Percentiles rank a stretch among this genome's conserved stretches.
phyloP scores from a whole-genome alignment of 1,139 yeast genomes.

The Petasospora fabianii region DNA sequence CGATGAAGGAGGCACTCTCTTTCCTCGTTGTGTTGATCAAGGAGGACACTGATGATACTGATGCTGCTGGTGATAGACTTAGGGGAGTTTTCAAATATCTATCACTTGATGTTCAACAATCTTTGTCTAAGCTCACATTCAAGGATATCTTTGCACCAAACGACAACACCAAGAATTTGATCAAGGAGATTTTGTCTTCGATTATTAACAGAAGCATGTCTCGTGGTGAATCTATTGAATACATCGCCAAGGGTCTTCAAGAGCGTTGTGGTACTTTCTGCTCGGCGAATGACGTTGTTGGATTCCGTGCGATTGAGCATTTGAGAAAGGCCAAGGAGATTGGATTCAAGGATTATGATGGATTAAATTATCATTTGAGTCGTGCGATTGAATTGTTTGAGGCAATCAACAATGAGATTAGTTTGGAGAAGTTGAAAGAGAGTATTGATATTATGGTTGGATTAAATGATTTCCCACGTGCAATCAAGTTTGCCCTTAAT shows the following conservation, averaged over 20 bases:
- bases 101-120: slow-evolving; percentile 61
- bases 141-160: slow-evolving; percentile 74
- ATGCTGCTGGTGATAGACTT: slow-evolving; percentile 34
- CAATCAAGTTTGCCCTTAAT: slow-evolving; percentile 76
- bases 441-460: slow-evolving; percentile 76
- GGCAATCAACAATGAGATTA: slow-evolving; percentile 73
- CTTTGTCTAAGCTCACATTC: slow-evolving; percentile 63
- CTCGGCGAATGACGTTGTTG: slow-evolving; percentile 87
- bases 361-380: slow-evolving; percentile 63
- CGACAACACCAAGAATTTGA: slow-evolving; percentile 56
- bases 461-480: slow-evolving; percentile 77
- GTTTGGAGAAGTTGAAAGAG: slow-evolving; percentile 76
- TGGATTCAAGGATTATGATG: slow-evolving; percentile 65
- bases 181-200: slow-evolving; percentile 84
- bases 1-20: slow-evolving; percentile 86
- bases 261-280: slow-evolving; percentile 95
- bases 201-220: slow-evolving; percentile 84
- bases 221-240: slow-evolving; percentile 91
- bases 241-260: slow-evolving; percentile 82
- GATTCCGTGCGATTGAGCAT: slow-evolving; percentile 91
- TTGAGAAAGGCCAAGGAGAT: slow-evolving; percentile 80
- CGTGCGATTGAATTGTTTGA: slow-evolving; percentile 76
- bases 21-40: slow-evolving; percentile 79
- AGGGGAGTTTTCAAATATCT: slow-evolving; percentile 70
- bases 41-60: slow-evolving; percentile 56